Percentiles rank a stretch among this genome's conserved stretches.
These are phyloP conservation scores for Chalaropsis ovoidea DNA, from an alignment of 2,329 filamentous ascomycete species.

Conservation along the genomic window DNA sequence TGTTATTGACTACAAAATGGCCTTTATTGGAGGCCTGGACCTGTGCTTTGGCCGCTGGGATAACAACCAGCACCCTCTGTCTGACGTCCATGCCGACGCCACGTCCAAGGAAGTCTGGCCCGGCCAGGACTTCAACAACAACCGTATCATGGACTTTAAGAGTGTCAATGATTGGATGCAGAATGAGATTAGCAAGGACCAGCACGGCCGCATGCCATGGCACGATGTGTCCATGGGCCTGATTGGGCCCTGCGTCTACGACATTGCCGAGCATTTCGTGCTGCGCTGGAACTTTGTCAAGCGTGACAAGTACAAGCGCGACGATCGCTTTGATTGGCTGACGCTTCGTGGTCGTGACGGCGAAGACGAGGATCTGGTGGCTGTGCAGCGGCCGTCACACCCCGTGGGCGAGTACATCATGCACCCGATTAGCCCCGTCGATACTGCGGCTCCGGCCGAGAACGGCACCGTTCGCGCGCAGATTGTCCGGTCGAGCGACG, in stretches of 20 bases:
- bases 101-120: slow-evolving; percentile 80
- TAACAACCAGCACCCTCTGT: slow-evolving; percentile 67
- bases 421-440: slow-evolving; percentile 64
- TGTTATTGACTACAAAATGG: slow-evolving; percentile 80
- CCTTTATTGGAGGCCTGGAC: slow-evolving; percentile 90
- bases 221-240: slow-evolving; percentile 90
- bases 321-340: slow-evolving; percentile 75
- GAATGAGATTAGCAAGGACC: slow-evolving; percentile 83
- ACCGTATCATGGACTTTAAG: slow-evolving; percentile 90
- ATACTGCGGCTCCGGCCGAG: slow-evolving; percentile 51
- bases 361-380: slow-evolving; percentile 73
- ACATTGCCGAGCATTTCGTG: slow-evolving; percentile 92
- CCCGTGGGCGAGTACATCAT: slow-evolving; percentile 79
- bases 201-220: slow-evolving; percentile 95
- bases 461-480: slow-evolving; percentile 73
- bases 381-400: slow-evolving; percentile 78
- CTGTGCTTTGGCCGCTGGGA: slow-evolving; percentile 96
- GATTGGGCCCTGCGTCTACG: slow-evolving; percentile 80
- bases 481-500: slow-evolving; percentile 76
- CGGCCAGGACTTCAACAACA: slow-evolving; percentile 97
- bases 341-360: slow-evolving; percentile 64
- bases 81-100: slow-evolving; percentile 79
- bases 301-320: slow-evolving; percentile 93
- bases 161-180: slow-evolving; percentile 84
- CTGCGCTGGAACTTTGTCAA: slow-evolving; percentile 95